phyloP scores from a whole-genome alignment of 306 rosid genomes.

The Acacia crassicarpa region DNA sequence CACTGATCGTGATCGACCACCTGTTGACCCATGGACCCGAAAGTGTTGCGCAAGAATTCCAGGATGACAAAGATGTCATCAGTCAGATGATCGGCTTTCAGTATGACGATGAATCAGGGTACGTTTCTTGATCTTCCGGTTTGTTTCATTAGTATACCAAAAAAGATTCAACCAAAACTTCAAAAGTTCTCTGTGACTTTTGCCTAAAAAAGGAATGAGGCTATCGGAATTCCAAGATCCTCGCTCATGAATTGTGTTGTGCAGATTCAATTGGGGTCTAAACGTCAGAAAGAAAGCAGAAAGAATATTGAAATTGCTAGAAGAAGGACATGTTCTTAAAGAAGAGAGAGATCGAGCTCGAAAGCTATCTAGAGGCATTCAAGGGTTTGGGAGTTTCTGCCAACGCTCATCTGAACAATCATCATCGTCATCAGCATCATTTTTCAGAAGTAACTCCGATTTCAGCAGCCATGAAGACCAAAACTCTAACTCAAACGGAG shows the following conservation, averaged over 20 bases:
- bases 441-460: constrained; percentile 50
- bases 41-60: constrained; percentile 78
- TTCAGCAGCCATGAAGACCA: constrained; percentile 38
- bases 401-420: constrained; percentile 57
- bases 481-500: constrained; percentile 25
- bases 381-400: constrained; percentile 83
- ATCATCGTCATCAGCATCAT: constrained; percentile 19
- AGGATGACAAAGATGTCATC: constrained; percentile 62
- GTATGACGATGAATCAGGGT: constrained; percentile 75
- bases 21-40: constrained; percentile 94
- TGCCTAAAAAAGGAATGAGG: not conserved
- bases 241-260: not conserved
- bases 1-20: constrained; percentile 73
- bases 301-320: constrained; percentile 61
- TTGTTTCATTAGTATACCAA: not conserved
- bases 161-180: not conserved
- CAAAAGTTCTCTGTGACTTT: not conserved
- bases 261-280: constrained; percentile 96
- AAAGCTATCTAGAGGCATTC: constrained; percentile 79
- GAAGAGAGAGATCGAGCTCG: constrained; percentile 81
- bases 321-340: constrained; percentile 63
- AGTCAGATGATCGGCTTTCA: constrained; percentile 64
- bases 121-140: not conserved
- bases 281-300: constrained; percentile 79
- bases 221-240: not conserved